These are phyloP conservation scores for Thalassia testudinum DNA, from an alignment of 116 monocot genomes.

Conservation along the genomic window DNA sequence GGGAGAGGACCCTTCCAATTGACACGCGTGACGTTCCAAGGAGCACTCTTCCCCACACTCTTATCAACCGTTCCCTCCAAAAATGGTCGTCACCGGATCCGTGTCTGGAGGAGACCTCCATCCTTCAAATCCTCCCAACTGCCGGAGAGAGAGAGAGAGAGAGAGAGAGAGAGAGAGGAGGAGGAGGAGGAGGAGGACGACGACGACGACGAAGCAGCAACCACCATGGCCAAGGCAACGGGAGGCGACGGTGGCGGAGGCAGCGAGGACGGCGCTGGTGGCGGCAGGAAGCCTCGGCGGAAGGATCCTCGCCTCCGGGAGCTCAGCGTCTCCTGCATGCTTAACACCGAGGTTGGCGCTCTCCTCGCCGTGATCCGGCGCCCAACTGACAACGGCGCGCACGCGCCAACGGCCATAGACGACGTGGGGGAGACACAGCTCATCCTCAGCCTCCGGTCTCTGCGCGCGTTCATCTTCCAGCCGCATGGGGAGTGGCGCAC, in stretches of 20 bases:
- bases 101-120: too few species aligned
- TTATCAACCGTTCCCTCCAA: too few species aligned
- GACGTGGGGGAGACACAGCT: slow-evolving; percentile 17
- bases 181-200: not conserved
- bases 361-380: slow-evolving; percentile 80
- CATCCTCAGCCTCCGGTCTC: slow-evolving; percentile 48
- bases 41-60: too few species aligned
- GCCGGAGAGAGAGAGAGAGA: not conserved
- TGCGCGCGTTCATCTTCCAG: slow-evolving; percentile 71
- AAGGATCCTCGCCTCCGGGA: slow-evolving; percentile 24
- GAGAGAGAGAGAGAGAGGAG: not conserved
- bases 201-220: too few species aligned
- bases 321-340: slow-evolving; percentile 70
- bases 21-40: too few species aligned
- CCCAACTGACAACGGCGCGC: slow-evolving; percentile 8
- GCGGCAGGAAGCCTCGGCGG: not conserved
- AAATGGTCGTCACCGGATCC: too few species aligned
- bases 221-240: not conserved
- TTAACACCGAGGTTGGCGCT: too few species aligned
- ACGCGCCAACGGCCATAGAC: slow-evolving; percentile 2
- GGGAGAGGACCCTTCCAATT: too few species aligned
- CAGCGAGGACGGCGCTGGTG: not conserved
- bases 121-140: too few species aligned
- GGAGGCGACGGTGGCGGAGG: not conserved
- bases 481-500: slow-evolving; percentile 36